Conservation (phyloP, 139 green algal genomes). For the Picochlorum sp. region DNA sequence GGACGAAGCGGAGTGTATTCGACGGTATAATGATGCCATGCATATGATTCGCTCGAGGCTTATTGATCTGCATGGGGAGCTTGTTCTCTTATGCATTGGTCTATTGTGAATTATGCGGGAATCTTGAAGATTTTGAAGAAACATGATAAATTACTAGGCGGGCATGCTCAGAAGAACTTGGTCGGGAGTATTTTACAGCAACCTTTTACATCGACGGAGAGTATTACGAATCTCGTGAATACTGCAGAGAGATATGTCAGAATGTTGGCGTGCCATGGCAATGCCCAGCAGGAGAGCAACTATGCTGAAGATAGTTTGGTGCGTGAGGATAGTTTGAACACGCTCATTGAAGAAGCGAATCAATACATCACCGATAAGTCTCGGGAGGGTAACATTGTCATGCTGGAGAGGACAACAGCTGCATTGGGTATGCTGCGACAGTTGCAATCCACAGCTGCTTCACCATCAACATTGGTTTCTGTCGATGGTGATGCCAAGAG, state of each 20-base stretch:
- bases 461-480: slow-evolving; percentile 31
- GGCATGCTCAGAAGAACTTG: slow-evolving; percentile 49
- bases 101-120: slow-evolving; percentile 62
- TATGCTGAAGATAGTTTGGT: background rate
- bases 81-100: slow-evolving; percentile 75
- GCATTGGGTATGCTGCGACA: slow-evolving; percentile 34
- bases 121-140: slow-evolving; percentile 88
- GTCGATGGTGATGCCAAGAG: background rate
- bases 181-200: slow-evolving; percentile 60
- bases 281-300: background rate
- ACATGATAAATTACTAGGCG: slow-evolving; percentile 65
- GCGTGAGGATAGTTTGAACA: background rate
- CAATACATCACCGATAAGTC: background rate
- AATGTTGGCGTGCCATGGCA: background rate
- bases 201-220: slow-evolving; percentile 60
- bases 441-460: slow-evolving; percentile 23
- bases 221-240: slow-evolving; percentile 55
- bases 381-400: background rate
- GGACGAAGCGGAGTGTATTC: too few relatives aligned
- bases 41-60: slow-evolving; percentile 1
- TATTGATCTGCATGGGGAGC: slow-evolving; percentile 34
- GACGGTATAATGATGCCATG: background rate
- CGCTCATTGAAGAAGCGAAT: background rate
- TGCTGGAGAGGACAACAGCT: slow-evolving; percentile 25
- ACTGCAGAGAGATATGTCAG: slow-evolving; percentile 44